Conservation (phyloP, 2,329 filamentous ascomycete species). For the Coniochaeta ligniaria region DNA sequence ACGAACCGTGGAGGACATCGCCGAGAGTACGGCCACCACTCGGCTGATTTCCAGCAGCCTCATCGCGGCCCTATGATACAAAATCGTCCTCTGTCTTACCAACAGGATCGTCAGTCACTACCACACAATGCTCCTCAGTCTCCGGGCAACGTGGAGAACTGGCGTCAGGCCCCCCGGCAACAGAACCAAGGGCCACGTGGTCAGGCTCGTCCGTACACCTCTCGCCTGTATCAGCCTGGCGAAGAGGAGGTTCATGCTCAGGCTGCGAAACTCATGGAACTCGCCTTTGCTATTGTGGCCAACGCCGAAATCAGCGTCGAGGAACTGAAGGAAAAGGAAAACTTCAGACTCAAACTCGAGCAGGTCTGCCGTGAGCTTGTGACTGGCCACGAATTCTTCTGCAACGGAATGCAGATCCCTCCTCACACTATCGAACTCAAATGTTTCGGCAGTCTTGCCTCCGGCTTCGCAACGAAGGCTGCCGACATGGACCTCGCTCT, state of each 20-base stretch:
- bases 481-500: conserved; percentile 88
- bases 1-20: conserved; percentile 2
- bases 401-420: conserved; percentile 29
- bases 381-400: conserved; percentile 38
- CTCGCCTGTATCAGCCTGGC: conserved; percentile 18
- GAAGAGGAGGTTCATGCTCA: conserved; percentile 43
- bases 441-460: conserved; percentile 76
- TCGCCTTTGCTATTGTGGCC: conserved; percentile 42
- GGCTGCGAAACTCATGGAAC: conserved; percentile 37
- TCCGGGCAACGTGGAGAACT: not conserved
- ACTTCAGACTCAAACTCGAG: conserved; percentile 60
- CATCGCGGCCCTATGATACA: not conserved
- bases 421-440: conserved; percentile 56
- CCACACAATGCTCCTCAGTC: conserved; percentile 13
- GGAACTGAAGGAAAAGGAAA: conserved; percentile 65
- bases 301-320: conserved; percentile 53
- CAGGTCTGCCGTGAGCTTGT: conserved; percentile 55
- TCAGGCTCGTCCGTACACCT: conserved; percentile 10
- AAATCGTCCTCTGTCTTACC: not conserved
- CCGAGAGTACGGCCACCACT: not conserved
- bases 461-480: conserved; percentile 79
- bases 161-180: not conserved
- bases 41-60: not conserved
- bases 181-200: not conserved
- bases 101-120: not conserved